Percentiles rank a stretch among this genome's conserved stretches.
These are phyloP conservation scores for Tulasnella sp. DNA, from an alignment of 768 basidiomycete species.

Conservation along the genomic window DNA sequence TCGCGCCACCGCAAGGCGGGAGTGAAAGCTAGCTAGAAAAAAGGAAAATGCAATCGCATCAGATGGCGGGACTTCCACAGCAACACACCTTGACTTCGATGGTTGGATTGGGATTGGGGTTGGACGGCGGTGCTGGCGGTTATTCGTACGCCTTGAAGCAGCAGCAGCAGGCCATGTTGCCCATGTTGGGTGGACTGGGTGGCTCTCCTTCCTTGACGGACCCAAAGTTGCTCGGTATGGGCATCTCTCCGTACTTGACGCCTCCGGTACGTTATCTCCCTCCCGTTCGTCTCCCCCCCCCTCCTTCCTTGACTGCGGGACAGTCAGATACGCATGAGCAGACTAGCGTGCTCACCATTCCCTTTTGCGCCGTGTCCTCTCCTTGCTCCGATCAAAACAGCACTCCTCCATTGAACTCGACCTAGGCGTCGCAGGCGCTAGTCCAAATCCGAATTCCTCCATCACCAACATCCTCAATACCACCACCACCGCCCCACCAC, in stretches of 20 bases:
- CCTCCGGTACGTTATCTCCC: conserved; percentile 23
- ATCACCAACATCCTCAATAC: background rate
- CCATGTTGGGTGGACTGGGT: background rate
- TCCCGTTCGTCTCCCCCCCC: background rate
- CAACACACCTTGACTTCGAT: background rate
- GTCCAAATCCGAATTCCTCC: conserved; percentile 1
- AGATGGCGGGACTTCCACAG: background rate
- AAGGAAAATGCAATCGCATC: background rate
- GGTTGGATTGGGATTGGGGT: background rate
- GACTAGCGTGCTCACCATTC: background rate
- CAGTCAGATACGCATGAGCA: background rate
- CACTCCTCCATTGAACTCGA: conserved; percentile 10
- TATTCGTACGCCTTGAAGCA: conserved; percentile 15
- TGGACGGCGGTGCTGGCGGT: background rate
- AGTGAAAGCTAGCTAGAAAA: too few species aligned
- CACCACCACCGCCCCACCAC: background rate
- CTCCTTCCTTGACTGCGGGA: background rate
- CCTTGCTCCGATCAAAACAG: background rate
- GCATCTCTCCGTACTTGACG: conserved; percentile 22
- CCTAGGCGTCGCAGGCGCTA: background rate
- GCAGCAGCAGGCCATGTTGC: background rate
- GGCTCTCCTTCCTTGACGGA: background rate
- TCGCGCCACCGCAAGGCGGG: background rate
- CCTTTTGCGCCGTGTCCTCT: background rate
- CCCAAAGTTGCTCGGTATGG: conserved; percentile 4